Base-by-base conservation (phyloP, 306 rosid species). In the Styphnolobium japonicum region DNA sequence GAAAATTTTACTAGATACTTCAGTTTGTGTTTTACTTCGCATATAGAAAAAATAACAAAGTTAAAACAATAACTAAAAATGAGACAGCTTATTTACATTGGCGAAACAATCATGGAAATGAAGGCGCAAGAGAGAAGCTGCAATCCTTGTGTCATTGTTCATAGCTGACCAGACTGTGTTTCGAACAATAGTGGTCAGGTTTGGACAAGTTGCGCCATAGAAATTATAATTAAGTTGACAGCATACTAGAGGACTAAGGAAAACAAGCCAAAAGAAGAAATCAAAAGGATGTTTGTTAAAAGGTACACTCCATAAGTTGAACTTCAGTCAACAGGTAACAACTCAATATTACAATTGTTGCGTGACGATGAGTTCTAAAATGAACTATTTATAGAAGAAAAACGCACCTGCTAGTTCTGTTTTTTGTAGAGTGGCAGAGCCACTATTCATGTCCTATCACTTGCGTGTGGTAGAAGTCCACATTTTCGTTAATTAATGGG, bases 71-170 rank as follows among this genome's bases (percentile, higher is more conserved):
- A 14, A 22, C 39, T 5, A 52, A 15, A 56, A 11, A 34, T 23
- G 18, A 43, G 49, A 8, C 7, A 37, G 18, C 1, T 61, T 48
- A 9, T 42, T 80, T 90, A 92, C 93, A 33, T 78, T 83, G 75
- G 82, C 92, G 33, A 92, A 87, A 80, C 93, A 92, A 60, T 92
- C 95, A 53, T 90, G 94, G 84, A 88, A 92, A 86, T 90, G 91
- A 73, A 92, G 93, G 64, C 97, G 86, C 86, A 92, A 81, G 80
- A 92, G 89, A 69, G 97, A 92, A 72, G 97, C 93, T 25, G 97
- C 87, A 63, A 87, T 87, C 65, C 97, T 88, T 34, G 84, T 43
- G 21, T 92, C 94, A 29, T 87, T 81, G 34, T 67, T 60, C 69
- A 87, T 78, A 10, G 93, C 92, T 37, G 78, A 74, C 86, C 58